phyloP scores from a whole-genome alignment of 768 basidiomycete species.

The Pisolithus marmoratus region DNA sequence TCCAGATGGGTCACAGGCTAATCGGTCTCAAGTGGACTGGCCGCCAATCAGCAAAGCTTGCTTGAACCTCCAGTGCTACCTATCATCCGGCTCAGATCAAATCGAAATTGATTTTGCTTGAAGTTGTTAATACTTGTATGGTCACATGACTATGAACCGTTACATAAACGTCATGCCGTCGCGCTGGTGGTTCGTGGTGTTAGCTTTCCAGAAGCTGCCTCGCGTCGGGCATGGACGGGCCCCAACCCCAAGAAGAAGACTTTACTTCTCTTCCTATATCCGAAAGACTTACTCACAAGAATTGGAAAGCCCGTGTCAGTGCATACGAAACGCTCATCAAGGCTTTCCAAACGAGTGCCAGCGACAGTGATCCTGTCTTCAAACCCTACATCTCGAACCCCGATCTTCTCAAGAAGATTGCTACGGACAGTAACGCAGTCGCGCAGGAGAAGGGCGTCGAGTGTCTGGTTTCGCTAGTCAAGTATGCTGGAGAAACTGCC shows the following conservation, averaged over 20 bases:
- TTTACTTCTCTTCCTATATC: constrained; percentile 73
- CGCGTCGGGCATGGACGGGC: constrained; percentile 68
- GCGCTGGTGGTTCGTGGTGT: no score
- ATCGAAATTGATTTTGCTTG: no score
- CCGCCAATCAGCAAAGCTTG: no score
- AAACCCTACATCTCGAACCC: constrained; percentile 77
- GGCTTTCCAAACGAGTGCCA: constrained; percentile 82
- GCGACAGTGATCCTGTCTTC: constrained; percentile 93
- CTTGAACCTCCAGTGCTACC: no score
- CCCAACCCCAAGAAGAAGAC: constrained; percentile 90
- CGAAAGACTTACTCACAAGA: constrained; percentile 88
- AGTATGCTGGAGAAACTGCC: constrained; percentile 86
- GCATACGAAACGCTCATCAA: constrained; percentile 87
- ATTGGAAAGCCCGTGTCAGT: constrained; percentile 97
- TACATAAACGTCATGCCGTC: no score
- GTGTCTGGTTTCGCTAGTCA: constrained; percentile 77
- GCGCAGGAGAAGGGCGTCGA: constrained; percentile 98
- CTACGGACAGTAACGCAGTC: constrained; percentile 88
- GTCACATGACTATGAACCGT: no score
- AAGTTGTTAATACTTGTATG: no score
- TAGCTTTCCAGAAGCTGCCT: background rate
- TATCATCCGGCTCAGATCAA: no score
- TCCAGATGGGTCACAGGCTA: no score
- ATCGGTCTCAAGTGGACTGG: no score
- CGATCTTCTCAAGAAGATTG: constrained; percentile 81